Conservation (phyloP, 2,329 filamentous ascomycete genomes). For the Fusarium brevicatenulatum region DNA sequence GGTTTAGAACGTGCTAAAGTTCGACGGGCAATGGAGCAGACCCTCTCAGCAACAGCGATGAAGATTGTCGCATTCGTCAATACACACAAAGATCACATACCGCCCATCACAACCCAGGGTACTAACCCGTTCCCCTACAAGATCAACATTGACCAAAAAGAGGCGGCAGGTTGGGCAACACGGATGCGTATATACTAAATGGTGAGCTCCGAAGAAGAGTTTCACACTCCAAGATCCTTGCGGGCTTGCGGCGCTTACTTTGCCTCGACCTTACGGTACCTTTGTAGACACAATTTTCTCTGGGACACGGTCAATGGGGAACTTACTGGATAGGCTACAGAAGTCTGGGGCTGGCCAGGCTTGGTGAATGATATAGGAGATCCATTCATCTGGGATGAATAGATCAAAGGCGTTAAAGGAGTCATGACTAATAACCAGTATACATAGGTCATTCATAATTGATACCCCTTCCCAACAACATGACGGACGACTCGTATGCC, state of each 20-base stretch:
- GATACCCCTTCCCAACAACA: constrained; percentile 38
- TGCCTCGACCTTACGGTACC: background rate
- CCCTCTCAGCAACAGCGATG: constrained; percentile 84
- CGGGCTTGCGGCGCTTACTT: background rate
- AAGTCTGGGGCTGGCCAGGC: background rate
- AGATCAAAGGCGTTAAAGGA: constrained; percentile 34
- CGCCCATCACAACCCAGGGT: constrained; percentile 92
- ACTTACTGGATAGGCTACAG: background rate
- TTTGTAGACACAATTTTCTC: background rate
- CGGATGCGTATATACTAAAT: constrained; percentile 78
- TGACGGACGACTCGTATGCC: background rate
- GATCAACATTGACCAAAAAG: constrained; percentile 87
- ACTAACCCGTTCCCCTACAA: constrained; percentile 96
- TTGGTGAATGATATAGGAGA: background rate
- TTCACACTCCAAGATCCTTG: background rate
- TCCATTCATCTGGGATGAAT: background rate
- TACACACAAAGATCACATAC: constrained; percentile 92
- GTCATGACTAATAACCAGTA: constrained; percentile 14
- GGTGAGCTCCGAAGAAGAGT: background rate
- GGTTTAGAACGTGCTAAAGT: constrained; percentile 84
- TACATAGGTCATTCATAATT: constrained; percentile 26
- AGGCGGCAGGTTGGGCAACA: constrained; percentile 77
- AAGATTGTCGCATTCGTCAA: constrained; percentile 92
- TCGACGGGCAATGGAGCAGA: constrained; percentile 89
- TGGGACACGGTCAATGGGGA: background rate